phyloP scores from a whole-genome alignment of 306 rosid species.

The Rubus parviflorus region DNA sequence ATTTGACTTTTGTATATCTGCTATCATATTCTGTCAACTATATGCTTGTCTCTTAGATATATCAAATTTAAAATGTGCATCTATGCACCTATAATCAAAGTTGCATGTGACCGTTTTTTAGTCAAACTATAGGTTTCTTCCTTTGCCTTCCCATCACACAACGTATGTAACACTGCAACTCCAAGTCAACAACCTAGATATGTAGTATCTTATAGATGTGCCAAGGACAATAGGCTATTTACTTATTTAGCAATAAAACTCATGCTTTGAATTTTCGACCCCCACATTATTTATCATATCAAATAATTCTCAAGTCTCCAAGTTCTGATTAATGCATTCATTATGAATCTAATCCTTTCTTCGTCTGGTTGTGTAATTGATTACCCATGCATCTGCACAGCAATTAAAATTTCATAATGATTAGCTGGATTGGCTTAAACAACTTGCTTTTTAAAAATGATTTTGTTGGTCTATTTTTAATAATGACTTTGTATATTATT shows the following conservation, averaged over 20 bases:
- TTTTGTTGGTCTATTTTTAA: not conserved
- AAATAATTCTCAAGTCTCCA: not conserved
- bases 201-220: not conserved
- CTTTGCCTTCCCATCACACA: not conserved
- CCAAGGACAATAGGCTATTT: not conserved
- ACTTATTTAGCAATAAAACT: not conserved
- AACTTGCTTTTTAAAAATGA: not conserved
- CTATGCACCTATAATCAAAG: slow-evolving; percentile 3
- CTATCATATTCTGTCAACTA: not conserved
- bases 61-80: not conserved
- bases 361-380: not conserved
- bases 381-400: not conserved
- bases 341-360: not conserved
- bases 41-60: not conserved
- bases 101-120: not conserved
- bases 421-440: not conserved
- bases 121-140: slow-evolving; percentile 11
- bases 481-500: not conserved
- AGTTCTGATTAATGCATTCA: not conserved
- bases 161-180: slow-evolving; percentile 2
- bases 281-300: not conserved
- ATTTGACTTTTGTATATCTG: not conserved
- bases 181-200: slow-evolving; percentile 2
- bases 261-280: slow-evolving; percentile 6
- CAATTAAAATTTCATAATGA: not conserved